phyloP scores from a whole-genome alignment of 495 filamentous ascomycete species.

The Lichina pygmaea region DNA sequence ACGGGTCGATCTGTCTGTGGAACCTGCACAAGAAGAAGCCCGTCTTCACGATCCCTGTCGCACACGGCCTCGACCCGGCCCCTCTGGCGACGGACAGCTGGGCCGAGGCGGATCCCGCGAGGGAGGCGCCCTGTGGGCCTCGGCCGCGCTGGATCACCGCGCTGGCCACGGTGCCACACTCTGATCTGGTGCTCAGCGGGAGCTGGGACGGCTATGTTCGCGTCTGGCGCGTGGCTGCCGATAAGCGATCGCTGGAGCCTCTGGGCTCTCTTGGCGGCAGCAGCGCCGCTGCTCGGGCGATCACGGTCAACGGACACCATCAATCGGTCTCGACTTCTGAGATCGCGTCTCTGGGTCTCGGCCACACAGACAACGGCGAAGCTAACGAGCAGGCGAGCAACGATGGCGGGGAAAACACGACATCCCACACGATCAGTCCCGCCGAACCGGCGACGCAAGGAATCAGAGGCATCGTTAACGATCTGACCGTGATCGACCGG shows the following conservation, averaged over 20 bases:
- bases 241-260: constrained; percentile 52
- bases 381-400: not conserved
- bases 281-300: not conserved
- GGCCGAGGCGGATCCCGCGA: constrained; percentile 32
- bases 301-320: too few species aligned
- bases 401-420: not conserved
- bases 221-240: constrained; percentile 59
- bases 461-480: constrained; percentile 58
- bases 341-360: not conserved
- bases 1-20: constrained; percentile 65
- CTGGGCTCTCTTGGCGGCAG: constrained; percentile 33
- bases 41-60: constrained; percentile 46
- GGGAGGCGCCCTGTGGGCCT: constrained; percentile 23
- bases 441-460: too few species aligned
- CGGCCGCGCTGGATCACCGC: constrained; percentile 80
- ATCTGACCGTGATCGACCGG: constrained; percentile 56
- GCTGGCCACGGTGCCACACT: constrained; percentile 57
- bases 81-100: constrained; percentile 35
- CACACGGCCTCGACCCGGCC: constrained; percentile 58
- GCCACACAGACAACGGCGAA: not conserved
- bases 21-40: constrained; percentile 84
- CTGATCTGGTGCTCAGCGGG: constrained; percentile 64
- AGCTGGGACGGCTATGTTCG: constrained; percentile 82
- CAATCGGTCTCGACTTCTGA: not conserved
- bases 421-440: too few species aligned